Conservation (phyloP, 768 basidiomycete genomes). For the Lactarius hengduanensis region DNA sequence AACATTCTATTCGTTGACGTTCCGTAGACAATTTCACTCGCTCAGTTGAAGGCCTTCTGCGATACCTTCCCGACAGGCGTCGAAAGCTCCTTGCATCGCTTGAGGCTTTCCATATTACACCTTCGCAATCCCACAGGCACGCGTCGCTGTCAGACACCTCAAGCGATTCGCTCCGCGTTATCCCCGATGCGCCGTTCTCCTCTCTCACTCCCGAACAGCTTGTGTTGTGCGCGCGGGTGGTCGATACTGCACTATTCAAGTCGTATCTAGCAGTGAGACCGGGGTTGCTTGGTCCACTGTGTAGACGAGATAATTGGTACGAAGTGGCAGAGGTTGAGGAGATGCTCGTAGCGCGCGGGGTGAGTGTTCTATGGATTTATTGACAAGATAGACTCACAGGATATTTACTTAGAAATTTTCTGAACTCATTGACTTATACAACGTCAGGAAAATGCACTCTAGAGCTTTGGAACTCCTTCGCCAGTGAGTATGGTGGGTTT, state of each 20-base stretch:
- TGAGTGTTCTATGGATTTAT: conserved; percentile 36
- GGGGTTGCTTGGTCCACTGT: conserved; percentile 77
- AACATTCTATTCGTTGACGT: conserved; percentile 1
- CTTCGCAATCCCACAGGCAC: conserved; percentile 64
- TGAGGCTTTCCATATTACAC: conserved; percentile 62
- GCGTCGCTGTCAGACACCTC: conserved; percentile 71
- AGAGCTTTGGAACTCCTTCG: conserved; percentile 83
- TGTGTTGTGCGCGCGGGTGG: conserved; percentile 85
- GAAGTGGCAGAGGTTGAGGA: conserved; percentile 94
- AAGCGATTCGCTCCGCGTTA: conserved; percentile 67
- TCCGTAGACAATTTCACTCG: conserved; percentile 56
- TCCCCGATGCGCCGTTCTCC: conserved; percentile 74
- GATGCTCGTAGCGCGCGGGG: conserved; percentile 75
- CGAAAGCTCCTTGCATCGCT: conserved; percentile 83
- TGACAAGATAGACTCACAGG: background rate
- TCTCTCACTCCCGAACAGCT: conserved; percentile 81
- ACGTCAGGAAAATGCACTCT: conserved; percentile 93
- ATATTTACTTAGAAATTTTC: conserved; percentile 68
- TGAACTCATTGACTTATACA: conserved; percentile 88
- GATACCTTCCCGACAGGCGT: conserved; percentile 86
- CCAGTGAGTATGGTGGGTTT: conserved; percentile 54
- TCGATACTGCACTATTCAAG: conserved; percentile 95
- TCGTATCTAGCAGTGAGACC: conserved; percentile 83
- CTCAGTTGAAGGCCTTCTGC: conserved; percentile 84
- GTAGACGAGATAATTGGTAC: conserved; percentile 94